These are phyloP conservation scores for Chalaropsis thielavioides DNA, from an alignment of 2,329 filamentous ascomycete genomes.

Conservation along the genomic window DNA sequence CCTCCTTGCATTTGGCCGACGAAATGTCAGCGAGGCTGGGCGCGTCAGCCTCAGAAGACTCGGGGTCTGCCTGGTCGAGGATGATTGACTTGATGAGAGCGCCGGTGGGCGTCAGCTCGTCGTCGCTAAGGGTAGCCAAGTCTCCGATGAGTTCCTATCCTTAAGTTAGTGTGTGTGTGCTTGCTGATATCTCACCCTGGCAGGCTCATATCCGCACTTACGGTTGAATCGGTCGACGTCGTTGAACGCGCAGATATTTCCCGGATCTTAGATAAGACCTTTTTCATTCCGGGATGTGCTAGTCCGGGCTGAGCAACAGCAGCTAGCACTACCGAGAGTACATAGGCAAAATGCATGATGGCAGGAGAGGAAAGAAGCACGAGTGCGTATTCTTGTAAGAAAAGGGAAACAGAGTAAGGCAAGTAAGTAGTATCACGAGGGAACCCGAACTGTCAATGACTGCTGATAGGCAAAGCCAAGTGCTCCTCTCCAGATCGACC, in stretches of 20 bases:
- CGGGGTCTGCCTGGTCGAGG: conserved; percentile 22
- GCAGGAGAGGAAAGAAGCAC: neutral
- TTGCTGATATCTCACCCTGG: neutral
- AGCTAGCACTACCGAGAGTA: neutral
- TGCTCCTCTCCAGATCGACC: neutral
- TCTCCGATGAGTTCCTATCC: conserved; percentile 28
- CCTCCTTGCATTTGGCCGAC: conserved; percentile 24
- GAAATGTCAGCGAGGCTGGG: conserved; percentile 19
- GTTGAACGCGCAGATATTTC: conserved; percentile 1
- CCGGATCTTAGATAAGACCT: conserved; percentile 9
- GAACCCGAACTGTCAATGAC: neutral
- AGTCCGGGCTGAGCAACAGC: neutral
- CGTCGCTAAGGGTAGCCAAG: conserved; percentile 23
- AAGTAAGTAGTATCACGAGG: neutral
- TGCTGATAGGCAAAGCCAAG: neutral
- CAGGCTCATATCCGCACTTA: neutral
- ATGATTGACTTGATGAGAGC: conserved; percentile 28
- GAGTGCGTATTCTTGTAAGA: neutral
- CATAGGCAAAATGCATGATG: neutral
- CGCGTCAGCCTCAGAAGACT: conserved; percentile 20
- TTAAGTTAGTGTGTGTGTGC: neutral
- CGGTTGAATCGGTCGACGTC: conserved; percentile 7
- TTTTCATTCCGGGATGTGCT: conserved; percentile 11
- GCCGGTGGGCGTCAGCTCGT: conserved; percentile 26
- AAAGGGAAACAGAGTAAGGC: neutral